These are phyloP conservation scores for Hordeum vulgare DNA, from an alignment of 176 grass and related monocot genomes.

Conservation along the genomic window MorexV3_pseudomolecules_assembly NC_058518.1:476667189-476667688, in stretches of 20 bases:
- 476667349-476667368: neutral
- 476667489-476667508: no score
- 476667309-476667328: no score
- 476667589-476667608: no score
- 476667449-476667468: neutral
- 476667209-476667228: neutral
- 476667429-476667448: neutral
- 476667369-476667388: neutral
- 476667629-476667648: neutral
- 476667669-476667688: no score
- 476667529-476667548: no score
- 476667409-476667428: neutral
- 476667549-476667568: no score
- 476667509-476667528: no score
- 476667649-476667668: neutral
- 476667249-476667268: neutral
- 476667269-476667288: no score
- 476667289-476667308: no score
- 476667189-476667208: neutral
- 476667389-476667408: neutral
- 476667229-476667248: neutral
- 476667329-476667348: neutral
- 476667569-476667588: no score
- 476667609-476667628: neutral
- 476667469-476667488: neutral